Evolutionary conservation across 768 basidiomycete genomes (phyloP), one percentile per base, ranked within the genome.

Genomic region (Kwoniella dendrophila): DNA sequence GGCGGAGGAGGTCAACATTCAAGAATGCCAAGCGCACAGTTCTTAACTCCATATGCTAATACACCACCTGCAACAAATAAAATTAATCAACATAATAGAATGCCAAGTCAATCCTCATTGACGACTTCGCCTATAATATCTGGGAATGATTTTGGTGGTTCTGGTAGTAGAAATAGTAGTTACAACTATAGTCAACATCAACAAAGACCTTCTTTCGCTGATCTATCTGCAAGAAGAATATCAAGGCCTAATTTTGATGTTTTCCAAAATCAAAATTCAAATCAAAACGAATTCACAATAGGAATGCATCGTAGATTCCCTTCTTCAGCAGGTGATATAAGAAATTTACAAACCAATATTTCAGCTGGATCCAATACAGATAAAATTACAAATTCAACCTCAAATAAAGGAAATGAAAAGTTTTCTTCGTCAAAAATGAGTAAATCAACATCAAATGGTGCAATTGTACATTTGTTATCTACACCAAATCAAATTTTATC

Each of bases 381-480:
- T 24, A 43, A 43, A 34, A 24, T 32, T 34, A 29, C 63, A 45
- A 55, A 29, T 26, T n/a, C 32, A 36, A 50, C 53, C 8, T 41
- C 43, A 30, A 30, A 33, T 14, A 61, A 59, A 22, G 68, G 72
- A 7, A 36, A 36, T 8, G n/a, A n/a, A n/a, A n/a, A n/a, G n/a
- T n/a, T n/a, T n/a, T n/a, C n/a, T n/a, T n/a, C n/a, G n/a, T n/a
- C n/a, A n/a, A 38, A 38, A 30, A 34, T 24, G n/a, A 30, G 62
- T 34, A 55, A 29, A 22, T 18, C 32, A 36, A 50, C 51, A n/a
- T 41, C 52, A 33, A 30, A 24, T 16, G 68, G 73, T 2, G 70
- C 73, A 2, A 70, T 75, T 30, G 60, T 75, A 2, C 73, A 75
- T 60, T 57, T 72, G 7, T 60, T 75, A 1, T 58, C 57, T 43